Conservation (phyloP, 2,329 filamentous ascomycete species). For the Bipolaris oryzae region DNA sequence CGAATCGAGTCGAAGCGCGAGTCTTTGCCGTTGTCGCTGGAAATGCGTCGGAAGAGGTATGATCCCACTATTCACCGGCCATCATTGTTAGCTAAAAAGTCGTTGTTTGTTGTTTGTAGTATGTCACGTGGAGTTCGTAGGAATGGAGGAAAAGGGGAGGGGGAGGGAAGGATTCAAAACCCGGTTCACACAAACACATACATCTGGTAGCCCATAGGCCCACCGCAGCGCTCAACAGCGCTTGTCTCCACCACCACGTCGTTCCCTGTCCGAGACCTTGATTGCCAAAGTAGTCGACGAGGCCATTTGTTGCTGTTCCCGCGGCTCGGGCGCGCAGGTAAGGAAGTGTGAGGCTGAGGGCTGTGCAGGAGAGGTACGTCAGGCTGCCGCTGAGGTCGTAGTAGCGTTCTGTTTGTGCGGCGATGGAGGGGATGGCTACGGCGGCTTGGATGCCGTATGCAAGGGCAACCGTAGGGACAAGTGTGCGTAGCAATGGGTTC, state of each 20-base stretch:
- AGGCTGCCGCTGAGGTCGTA: constrained; percentile 71
- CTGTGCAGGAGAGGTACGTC: constrained; percentile 69
- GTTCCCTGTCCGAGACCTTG: constrained; percentile 33
- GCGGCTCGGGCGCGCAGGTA: constrained; percentile 61
- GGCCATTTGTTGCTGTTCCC: constrained; percentile 49
- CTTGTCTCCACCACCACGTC: constrained; percentile 65
- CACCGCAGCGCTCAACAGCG: constrained; percentile 61
- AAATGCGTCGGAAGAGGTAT: constrained; percentile 68
- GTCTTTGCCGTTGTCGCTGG: constrained; percentile 63
- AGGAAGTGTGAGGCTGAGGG: constrained; percentile 66
- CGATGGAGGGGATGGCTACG: constrained; percentile 67
- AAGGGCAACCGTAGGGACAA: constrained; percentile 66
- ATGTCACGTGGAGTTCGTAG: background rate
- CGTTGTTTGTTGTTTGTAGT: background rate
- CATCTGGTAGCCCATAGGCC: constrained; percentile 66
- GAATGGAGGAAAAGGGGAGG: too few species aligned
- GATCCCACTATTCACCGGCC: constrained; percentile 61
- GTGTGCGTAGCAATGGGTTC: constrained; percentile 65
- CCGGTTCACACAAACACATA: constrained; percentile 36
- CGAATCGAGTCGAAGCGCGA: constrained; percentile 63
- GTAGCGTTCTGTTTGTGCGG: constrained; percentile 67
- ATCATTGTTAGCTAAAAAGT: background rate
- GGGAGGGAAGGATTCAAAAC: too few species aligned
- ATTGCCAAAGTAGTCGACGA: constrained; percentile 38
- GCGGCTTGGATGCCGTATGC: constrained; percentile 68